phyloP scores from a whole-genome alignment of 2,329 filamentous ascomycete genomes.

The Trichoderma atroviride region DNA sequence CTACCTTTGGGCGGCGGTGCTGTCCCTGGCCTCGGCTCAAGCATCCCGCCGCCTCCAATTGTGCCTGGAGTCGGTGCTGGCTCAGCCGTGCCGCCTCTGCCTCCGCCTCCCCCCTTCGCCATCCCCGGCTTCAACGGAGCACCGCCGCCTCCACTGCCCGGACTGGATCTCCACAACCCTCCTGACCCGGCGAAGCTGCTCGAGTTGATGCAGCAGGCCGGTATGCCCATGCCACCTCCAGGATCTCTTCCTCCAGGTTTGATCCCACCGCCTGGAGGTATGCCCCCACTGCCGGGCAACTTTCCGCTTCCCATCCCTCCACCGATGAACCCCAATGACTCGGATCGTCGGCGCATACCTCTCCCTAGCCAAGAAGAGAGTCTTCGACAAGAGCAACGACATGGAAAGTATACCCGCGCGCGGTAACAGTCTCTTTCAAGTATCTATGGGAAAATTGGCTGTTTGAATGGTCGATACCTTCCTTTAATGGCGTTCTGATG shows the following conservation, averaged over 20 bases:
- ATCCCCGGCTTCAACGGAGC: constrained; percentile 54
- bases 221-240: constrained; percentile 62
- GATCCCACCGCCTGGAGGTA: constrained; percentile 45
- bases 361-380: constrained; percentile 85
- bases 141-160: constrained; percentile 55
- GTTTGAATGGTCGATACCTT: constrained; percentile 29
- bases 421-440: constrained; percentile 41
- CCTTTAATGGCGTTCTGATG: constrained; percentile 32
- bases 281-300: constrained; percentile 40
- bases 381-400: constrained; percentile 73
- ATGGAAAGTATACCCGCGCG: constrained; percentile 61
- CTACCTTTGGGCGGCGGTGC: constrained; percentile 48
- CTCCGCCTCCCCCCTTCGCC: constrained; percentile 52
- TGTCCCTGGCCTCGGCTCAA: constrained; percentile 49
- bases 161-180: constrained; percentile 61
- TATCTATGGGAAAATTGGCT: neutral
- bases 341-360: constrained; percentile 60
- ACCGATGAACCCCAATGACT: constrained; percentile 42
- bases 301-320: constrained; percentile 43
- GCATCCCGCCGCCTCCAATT: constrained; percentile 47
- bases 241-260: constrained; percentile 49
- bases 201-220: constrained; percentile 67
- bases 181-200: constrained; percentile 63
- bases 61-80: constrained; percentile 55
- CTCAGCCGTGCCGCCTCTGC: constrained; percentile 47